These are phyloP conservation scores for Platanthera zijinensis DNA, from an alignment of 106 monocot species.

Conservation along the genomic window DNA sequence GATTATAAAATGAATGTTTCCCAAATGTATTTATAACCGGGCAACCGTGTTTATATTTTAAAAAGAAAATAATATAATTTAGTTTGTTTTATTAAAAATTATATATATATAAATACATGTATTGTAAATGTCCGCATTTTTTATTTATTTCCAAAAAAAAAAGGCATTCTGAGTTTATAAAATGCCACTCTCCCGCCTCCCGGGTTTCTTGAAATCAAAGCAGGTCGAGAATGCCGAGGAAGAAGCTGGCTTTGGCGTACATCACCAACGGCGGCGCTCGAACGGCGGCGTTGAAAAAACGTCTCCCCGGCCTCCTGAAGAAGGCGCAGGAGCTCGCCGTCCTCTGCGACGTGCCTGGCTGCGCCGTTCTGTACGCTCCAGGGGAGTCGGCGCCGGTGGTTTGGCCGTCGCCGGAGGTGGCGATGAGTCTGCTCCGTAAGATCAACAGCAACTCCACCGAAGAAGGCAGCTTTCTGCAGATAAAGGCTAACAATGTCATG, in stretches of 20 bases:
- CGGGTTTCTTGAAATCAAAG: no score
- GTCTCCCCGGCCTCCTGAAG: constrained; percentile 7
- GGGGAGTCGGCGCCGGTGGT: not conserved
- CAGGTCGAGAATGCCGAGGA: constrained; percentile 7
- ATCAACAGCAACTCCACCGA: not conserved
- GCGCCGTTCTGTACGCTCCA: not conserved
- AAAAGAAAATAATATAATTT: no score
- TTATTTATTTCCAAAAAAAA: no score
- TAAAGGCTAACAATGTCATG: constrained; percentile 1
- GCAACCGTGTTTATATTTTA: no score
- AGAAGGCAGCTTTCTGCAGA: not conserved
- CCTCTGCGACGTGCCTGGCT: constrained; percentile 13
- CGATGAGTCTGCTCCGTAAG: not conserved
- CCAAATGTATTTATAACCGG: no score
- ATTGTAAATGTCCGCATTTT: no score
- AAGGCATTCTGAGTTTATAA: no score
- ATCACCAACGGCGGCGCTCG: constrained; percentile 2
- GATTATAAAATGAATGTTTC: no score
- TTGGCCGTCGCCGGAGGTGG: constrained; percentile 7
- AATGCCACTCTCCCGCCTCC: no score
- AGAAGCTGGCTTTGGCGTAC: constrained; percentile 9
- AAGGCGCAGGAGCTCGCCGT: constrained; percentile 10
- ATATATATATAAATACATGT: no score
- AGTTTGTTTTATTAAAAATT: no score
- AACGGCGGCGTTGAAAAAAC: not conserved